Evolutionary conservation across 495 filamentous ascomycete genomes (phyloP).

Genomic region (Cairneyella variabilis): DNA sequence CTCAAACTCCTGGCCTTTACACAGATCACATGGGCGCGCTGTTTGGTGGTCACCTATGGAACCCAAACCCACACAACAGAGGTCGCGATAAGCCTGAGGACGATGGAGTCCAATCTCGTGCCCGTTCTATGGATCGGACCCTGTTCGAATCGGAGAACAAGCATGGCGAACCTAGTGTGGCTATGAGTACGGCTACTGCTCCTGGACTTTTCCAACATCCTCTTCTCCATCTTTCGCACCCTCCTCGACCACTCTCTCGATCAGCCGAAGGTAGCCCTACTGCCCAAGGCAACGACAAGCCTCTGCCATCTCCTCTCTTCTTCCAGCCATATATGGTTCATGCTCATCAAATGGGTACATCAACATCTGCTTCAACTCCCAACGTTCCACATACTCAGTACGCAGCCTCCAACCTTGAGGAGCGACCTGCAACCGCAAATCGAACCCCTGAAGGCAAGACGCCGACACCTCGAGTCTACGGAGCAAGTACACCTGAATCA

Average conservation of each 20-base stretch:
- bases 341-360: slow-evolving; percentile 37
- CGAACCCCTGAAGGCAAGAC: slow-evolving; percentile 28
- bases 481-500: slow-evolving; percentile 24
- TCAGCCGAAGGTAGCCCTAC: slow-evolving; percentile 18
- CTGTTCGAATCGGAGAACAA: slow-evolving; percentile 53
- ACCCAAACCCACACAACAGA: no score
- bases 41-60: slow-evolving; percentile 43
- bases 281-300: slow-evolving; percentile 10
- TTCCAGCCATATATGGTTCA: slow-evolving; percentile 31
- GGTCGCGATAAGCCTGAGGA: slow-evolving; percentile 22
- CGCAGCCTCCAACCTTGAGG: slow-evolving; percentile 22
- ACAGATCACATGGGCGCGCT: slow-evolving; percentile 48
- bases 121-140: slow-evolving; percentile 54
- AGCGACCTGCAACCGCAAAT: slow-evolving; percentile 22
- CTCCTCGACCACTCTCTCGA: slow-evolving; percentile 18
- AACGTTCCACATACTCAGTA: slow-evolving; percentile 34
- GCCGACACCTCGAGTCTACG: slow-evolving; percentile 24
- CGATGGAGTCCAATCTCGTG: slow-evolving; percentile 35
- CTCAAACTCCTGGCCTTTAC: slow-evolving; percentile 32
- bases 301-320: slow-evolving; percentile 33
- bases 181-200: slow-evolving; percentile 32
- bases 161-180: slow-evolving; percentile 51
- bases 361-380: slow-evolving; percentile 41
- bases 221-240: slow-evolving; percentile 5
- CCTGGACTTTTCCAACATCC: slow-evolving; percentile 23